Percentiles rank a stretch among this genome's conserved stretches.
Conservation (phyloP, 2,329 filamentous ascomycete species). For the Monascus ruber region DNA sequence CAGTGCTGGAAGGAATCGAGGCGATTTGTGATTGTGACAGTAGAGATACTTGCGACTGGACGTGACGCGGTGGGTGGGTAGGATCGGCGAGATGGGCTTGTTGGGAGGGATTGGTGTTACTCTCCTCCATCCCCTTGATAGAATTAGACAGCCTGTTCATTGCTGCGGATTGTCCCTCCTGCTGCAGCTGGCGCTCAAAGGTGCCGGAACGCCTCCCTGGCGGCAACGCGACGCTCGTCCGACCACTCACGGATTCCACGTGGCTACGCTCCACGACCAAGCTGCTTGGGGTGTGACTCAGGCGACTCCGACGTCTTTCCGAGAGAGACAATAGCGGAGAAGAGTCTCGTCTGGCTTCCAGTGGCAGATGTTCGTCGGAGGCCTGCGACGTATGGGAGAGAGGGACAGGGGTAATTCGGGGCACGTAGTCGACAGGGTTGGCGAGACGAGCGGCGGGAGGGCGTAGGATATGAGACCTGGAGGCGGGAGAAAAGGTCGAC, state of each 20-base stretch:
- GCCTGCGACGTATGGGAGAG: slow-evolving; percentile 20
- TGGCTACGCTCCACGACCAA: slow-evolving; percentile 38
- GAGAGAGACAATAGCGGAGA: slow-evolving; percentile 47
- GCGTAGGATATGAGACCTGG: slow-evolving; percentile 15
- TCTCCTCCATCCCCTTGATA: slow-evolving; percentile 10
- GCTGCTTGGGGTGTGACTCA: slow-evolving; percentile 36
- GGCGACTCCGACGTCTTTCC: slow-evolving; percentile 44
- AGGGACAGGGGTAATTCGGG: slow-evolving; percentile 40
- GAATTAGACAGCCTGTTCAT: neutral
- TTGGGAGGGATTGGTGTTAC: slow-evolving; percentile 19
- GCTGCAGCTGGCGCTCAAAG: slow-evolving; percentile 12
- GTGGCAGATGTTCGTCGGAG: slow-evolving; percentile 23
- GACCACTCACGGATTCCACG: slow-evolving; percentile 35
- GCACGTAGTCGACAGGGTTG: slow-evolving; percentile 52
- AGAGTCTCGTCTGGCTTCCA: slow-evolving; percentile 34
- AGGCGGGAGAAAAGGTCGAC: slow-evolving; percentile 2
- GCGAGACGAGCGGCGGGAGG: slow-evolving; percentile 43
- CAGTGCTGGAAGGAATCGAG: slow-evolving; percentile 27
- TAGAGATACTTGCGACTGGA: slow-evolving; percentile 30
- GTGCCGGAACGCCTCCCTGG: slow-evolving; percentile 25
- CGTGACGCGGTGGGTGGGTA: slow-evolving; percentile 24
- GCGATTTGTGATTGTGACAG: slow-evolving; percentile 30
- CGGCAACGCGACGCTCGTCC: slow-evolving; percentile 44
- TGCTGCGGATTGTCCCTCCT: slow-evolving; percentile 3
- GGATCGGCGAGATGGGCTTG: slow-evolving; percentile 17